These are phyloP conservation scores for Aspergillus sclerotialis DNA, from an alignment of 2,329 filamentous ascomycete genomes.

Conservation along the genomic window DNA sequence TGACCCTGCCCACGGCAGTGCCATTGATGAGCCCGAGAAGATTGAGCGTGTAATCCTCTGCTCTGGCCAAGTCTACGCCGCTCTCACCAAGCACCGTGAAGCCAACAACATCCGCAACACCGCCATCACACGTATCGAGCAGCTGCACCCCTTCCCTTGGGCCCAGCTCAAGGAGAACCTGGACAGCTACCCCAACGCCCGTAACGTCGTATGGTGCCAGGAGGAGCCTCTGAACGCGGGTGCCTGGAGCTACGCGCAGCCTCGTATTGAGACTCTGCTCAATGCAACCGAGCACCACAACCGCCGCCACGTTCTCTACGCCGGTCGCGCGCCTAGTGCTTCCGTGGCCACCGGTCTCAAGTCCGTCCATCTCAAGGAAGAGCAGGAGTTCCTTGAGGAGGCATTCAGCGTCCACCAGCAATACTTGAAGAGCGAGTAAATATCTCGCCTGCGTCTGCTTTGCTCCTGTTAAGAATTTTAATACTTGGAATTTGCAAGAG, in stretches of 20 bases:
- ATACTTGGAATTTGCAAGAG: neutral
- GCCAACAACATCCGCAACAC: constrained; percentile 82
- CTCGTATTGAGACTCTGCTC: constrained; percentile 90
- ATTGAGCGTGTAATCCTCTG: constrained; percentile 94
- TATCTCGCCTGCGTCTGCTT: no score
- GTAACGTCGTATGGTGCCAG: constrained; percentile 95
- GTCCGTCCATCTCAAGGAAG: constrained; percentile 81
- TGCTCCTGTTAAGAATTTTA: constrained; percentile 2
- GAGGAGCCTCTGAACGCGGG: constrained; percentile 97
- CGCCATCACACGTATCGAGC: constrained; percentile 91
- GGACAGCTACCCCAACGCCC: constrained; percentile 92
- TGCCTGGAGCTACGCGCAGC: constrained; percentile 95
- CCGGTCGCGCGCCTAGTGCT: constrained; percentile 85
- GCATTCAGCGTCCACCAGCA: constrained; percentile 59
- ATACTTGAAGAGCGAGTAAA: constrained; percentile 59
- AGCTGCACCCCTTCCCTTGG: constrained; percentile 99
- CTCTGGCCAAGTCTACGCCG: constrained; percentile 87
- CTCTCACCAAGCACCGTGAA: constrained; percentile 83
- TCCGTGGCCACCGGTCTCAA: constrained; percentile 93
- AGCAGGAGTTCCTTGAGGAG: constrained; percentile 69
- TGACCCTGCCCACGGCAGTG: constrained; percentile 72
- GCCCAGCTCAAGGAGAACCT: constrained; percentile 93
- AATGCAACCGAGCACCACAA: constrained; percentile 90
- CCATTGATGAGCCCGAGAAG: constrained; percentile 72
- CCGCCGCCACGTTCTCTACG: constrained; percentile 93